Conservation (phyloP, 176 grass and related monocot genomes). For the Rhynchospora tenuis region DNA sequence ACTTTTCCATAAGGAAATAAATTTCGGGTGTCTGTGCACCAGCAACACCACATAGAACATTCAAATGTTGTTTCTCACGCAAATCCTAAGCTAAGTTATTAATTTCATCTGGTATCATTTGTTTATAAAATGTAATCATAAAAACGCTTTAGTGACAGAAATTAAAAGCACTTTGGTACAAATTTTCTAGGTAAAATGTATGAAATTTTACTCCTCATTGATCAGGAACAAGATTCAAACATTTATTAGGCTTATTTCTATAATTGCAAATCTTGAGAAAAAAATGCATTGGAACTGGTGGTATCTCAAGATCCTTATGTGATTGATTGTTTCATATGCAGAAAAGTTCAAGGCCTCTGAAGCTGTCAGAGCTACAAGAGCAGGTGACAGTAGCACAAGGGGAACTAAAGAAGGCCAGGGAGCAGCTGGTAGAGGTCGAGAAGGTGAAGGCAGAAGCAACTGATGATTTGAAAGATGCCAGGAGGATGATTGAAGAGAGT, state of each 20-base stretch:
- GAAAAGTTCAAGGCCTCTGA: slow-evolving; percentile 35
- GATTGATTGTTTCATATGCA: slow-evolving; percentile 24
- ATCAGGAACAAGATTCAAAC: not conserved
- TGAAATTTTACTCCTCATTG: not conserved
- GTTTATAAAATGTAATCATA: not conserved
- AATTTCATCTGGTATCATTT: not conserved
- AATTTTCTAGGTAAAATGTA: not conserved
- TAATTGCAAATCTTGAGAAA: not conserved
- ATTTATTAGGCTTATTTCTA: not conserved
- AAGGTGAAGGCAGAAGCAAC: slow-evolving; percentile 38
- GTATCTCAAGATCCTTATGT: slow-evolving; percentile 1
- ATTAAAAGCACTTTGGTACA: not conserved
- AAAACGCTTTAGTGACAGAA: not conserved
- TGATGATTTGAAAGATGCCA: slow-evolving; percentile 41
- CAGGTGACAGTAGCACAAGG: slow-evolving; percentile 41
- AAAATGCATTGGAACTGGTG: not conserved
- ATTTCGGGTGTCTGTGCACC: not conserved
- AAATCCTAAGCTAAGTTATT: not conserved
- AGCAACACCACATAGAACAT: not conserved
- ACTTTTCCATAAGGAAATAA: not conserved
- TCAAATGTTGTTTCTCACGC: not conserved
- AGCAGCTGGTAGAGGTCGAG: slow-evolving; percentile 38
- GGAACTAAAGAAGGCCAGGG: slow-evolving; percentile 54
- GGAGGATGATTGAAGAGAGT: slow-evolving; percentile 34
- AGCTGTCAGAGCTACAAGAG: slow-evolving; percentile 52